A percentile compares a stretch with the other conserved stretches of the same genome.
phyloP scores from a whole-genome alignment of 371 early-diverging fungal genomes.

The Smittium mucronatum region DNA sequence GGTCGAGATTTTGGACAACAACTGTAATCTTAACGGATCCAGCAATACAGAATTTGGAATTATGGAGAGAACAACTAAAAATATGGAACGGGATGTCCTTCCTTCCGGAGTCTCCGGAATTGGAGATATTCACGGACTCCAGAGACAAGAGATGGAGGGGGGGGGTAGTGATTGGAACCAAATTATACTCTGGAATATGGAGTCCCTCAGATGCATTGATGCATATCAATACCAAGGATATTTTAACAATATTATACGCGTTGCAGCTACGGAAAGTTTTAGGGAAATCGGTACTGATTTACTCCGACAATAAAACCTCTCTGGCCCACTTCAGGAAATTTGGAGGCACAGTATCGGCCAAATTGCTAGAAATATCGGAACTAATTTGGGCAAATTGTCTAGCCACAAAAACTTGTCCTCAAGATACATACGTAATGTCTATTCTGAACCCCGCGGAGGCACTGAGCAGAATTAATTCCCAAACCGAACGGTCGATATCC shows the following conservation, averaged over 20 bases:
- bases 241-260: neutral
- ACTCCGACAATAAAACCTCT: neutral
- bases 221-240: neutral
- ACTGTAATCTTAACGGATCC: neutral
- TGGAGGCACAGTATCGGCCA: neutral
- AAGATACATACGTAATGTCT: neutral
- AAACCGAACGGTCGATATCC: neutral
- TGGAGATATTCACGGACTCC: neutral
- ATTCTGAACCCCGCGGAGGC: neutral
- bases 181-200: neutral
- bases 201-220: neutral
- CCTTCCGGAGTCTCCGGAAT: neutral
- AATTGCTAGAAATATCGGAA: neutral
- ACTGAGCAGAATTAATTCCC: neutral
- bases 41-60: neutral
- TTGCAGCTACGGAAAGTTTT: neutral
- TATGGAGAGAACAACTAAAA: neutral
- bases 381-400: neutral
- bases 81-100: neutral
- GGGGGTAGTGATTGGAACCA: neutral
- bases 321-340: neutral
- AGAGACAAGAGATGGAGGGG: neutral
- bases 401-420: neutral
- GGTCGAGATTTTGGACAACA: neutral
- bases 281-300: neutral